Conservation (phyloP, 23 red algal species). For the Gracilariopsis chorda region DNA sequence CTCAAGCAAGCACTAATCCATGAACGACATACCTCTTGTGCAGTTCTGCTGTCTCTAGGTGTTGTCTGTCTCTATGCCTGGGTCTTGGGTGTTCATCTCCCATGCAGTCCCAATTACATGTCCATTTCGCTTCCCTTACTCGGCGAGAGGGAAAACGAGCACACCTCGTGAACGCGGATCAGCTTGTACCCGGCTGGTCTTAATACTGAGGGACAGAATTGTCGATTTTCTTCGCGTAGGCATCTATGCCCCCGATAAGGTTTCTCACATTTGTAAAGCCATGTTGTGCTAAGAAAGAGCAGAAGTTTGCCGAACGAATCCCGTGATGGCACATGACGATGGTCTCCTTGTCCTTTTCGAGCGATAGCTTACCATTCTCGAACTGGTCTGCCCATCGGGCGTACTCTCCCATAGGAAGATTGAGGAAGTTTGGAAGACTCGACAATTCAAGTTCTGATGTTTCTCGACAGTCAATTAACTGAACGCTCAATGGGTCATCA, state of each 20-base stretch:
- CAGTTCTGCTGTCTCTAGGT: no score
- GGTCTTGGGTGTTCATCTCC: no score
- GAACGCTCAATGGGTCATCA: constrained; percentile 4
- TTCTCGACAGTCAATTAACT: constrained; percentile 87
- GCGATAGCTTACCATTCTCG: constrained; percentile 46
- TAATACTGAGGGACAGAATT: constrained; percentile 57
- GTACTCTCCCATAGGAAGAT: constrained; percentile 77
- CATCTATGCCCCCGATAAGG: constrained; percentile 91
- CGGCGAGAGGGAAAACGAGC: no score
- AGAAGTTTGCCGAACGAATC: constrained; percentile 83
- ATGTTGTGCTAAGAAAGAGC: constrained; percentile 76
- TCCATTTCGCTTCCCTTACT: no score
- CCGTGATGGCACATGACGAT: constrained; percentile 99
- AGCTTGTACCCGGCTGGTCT: no score
- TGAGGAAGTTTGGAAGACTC: constrained; percentile 46
- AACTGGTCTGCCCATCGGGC: constrained; percentile 50
- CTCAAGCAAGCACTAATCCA: no score
- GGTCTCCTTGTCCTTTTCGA: constrained; percentile 82
- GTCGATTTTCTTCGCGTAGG: constrained; percentile 73
- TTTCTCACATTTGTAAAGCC: constrained; percentile 86
- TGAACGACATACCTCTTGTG: no score
- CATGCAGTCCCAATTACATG: no score
- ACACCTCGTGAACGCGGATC: no score
- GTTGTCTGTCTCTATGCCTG: no score
- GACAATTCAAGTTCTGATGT: constrained; percentile 62